These are phyloP conservation scores for Plasmodium sp. DNA, from an alignment of 169 alveolate genomes.

Conservation along the genomic window DNA sequence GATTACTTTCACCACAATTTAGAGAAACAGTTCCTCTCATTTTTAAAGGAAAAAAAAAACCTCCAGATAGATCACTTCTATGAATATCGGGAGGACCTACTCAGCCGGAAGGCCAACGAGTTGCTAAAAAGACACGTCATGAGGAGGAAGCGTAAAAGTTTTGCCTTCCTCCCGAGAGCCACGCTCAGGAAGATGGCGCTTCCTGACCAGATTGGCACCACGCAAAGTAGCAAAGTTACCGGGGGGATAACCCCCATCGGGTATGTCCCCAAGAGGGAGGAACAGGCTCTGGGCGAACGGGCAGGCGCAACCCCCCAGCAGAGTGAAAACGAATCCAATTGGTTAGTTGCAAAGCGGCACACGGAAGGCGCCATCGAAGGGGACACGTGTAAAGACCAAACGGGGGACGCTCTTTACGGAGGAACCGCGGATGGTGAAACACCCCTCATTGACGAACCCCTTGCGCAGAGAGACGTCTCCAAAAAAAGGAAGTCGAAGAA, in stretches of 20 bases:
- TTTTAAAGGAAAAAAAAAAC: constrained; percentile 35
- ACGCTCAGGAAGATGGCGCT: background rate
- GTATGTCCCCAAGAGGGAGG: background rate
- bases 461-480: background rate
- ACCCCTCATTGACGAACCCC: too few species aligned
- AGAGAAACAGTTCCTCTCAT: constrained; percentile 16
- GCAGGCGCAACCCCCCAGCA: background rate
- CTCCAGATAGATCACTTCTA: constrained; percentile 16
- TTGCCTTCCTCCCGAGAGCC: background rate
- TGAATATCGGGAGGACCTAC: constrained; percentile 7
- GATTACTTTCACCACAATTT: background rate
- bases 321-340: background rate
- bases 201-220: background rate
- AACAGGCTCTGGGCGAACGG: background rate
- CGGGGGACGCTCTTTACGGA: background rate
- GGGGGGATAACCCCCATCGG: background rate
- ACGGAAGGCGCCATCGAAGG: background rate
- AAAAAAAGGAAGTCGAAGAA: background rate
- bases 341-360: background rate
- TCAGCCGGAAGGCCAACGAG: background rate
- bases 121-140: constrained; percentile 14
- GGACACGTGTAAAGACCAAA: background rate
- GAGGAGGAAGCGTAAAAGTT: constrained; percentile 29
- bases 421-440: background rate
- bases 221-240: background rate